A percentile compares a stretch with the other conserved stretches of the same genome.
Conservation (phyloP, 768 basidiomycete species). For the Agaricus sinodeliciosus region DNA sequence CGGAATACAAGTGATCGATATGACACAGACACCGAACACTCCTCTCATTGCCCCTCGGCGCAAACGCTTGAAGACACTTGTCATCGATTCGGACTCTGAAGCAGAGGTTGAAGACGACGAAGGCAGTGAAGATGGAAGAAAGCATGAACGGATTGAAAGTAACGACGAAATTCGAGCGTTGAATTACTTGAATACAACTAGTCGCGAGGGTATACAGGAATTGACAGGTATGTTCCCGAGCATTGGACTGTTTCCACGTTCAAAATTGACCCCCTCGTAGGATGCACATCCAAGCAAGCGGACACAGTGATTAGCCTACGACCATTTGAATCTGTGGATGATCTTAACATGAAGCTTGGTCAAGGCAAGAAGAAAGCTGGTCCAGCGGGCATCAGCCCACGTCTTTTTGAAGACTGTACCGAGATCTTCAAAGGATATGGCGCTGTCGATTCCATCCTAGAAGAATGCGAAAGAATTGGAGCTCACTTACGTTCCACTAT, state of each 20-base stretch:
- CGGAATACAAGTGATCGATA: conserved; percentile 3
- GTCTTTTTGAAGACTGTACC: conserved; percentile 87
- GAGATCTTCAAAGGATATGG: conserved; percentile 81
- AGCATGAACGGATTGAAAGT: conserved; percentile 24
- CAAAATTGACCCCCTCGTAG: conserved; percentile 27
- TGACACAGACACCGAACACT: conserved; percentile 36
- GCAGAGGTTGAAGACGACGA: conserved; percentile 44
- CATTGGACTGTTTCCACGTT: neutral
- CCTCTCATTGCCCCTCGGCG: conserved; percentile 34
- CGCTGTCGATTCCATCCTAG: conserved; percentile 82
- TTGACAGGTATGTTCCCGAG: conserved; percentile 51
- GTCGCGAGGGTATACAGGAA: conserved; percentile 61
- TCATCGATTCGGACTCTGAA: conserved; percentile 67
- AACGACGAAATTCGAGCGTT: conserved; percentile 47
- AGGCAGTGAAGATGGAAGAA: conserved; percentile 29
- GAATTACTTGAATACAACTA: conserved; percentile 62
- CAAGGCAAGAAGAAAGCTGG: conserved; percentile 86
- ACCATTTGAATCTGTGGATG: conserved; percentile 72
- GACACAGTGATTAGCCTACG: conserved; percentile 68
- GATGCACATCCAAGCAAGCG: conserved; percentile 80
- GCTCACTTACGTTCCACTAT: conserved; percentile 66
- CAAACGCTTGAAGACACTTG: conserved; percentile 50
- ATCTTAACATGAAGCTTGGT: conserved; percentile 68
- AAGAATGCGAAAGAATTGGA: conserved; percentile 85
- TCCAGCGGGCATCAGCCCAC: conserved; percentile 76